Evolutionary conservation across 345 rosid genomes (phyloP).

Genomic region (Angophora floribunda): DNA sequence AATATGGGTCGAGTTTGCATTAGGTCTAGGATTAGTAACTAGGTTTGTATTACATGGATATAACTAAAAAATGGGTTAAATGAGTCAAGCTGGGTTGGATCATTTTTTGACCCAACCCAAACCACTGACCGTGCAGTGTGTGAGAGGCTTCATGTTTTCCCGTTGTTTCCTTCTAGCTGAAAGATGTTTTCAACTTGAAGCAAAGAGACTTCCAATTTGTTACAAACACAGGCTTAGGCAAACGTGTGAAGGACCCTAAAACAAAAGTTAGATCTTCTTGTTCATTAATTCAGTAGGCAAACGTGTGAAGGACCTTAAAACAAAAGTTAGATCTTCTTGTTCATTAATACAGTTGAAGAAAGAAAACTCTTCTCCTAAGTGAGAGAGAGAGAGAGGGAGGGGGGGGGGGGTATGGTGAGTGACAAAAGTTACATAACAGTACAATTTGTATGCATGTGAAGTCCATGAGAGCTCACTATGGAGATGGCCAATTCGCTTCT

Average conservation of each 20-base stretch:
- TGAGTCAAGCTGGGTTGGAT: not conserved
- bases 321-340: not conserved
- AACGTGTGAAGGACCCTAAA: not conserved
- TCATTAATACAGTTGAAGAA: too few relatives aligned
- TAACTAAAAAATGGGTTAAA: not conserved
- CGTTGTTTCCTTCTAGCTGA: not conserved
- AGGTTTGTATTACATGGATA: not conserved
- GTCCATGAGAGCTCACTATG: too few relatives aligned
- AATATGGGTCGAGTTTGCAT: not conserved
- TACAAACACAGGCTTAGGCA: not conserved
- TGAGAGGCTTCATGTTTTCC: not conserved
- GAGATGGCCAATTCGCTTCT: too few relatives aligned
- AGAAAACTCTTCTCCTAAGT: too few relatives aligned
- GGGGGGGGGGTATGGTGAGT: too few relatives aligned
- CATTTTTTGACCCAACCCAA: too few relatives aligned
- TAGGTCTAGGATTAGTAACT: fast-evolving
- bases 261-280: not conserved
- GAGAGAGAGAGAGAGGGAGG: too few relatives aligned
- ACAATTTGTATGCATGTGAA: too few relatives aligned
- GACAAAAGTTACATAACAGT: too few relatives aligned
- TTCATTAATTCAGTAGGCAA: not conserved
- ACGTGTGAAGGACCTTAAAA: not conserved
- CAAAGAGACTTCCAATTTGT: not conserved
- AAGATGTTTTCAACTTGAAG: not conserved
- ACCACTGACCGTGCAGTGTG: too few relatives aligned